Percentiles rank a stretch among this genome's conserved stretches.
These are phyloP conservation scores for Hericium coralloides DNA, from an alignment of 768 basidiomycete species.

Conservation along the genomic window DNA sequence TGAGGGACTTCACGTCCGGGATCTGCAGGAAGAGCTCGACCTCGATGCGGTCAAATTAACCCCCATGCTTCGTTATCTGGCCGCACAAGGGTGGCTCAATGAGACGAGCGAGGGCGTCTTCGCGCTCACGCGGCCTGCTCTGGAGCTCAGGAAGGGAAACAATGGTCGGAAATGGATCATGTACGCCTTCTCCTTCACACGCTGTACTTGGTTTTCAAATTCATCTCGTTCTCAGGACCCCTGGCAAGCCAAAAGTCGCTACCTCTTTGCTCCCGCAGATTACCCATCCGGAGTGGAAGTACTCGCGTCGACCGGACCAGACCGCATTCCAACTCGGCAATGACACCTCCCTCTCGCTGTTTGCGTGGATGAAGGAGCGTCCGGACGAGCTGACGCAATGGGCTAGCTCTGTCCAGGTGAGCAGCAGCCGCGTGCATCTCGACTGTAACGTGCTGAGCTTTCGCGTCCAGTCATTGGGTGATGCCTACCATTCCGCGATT, in stretches of 20 bases:
- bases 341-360: constrained; percentile 7
- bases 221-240: constrained; percentile 5
- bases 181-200: constrained; percentile 2
- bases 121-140: constrained; percentile 13
- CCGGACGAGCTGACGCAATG: constrained; percentile 3
- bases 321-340: constrained; percentile 9
- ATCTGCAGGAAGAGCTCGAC: constrained; percentile 9
- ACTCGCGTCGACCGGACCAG: constrained; percentile 5
- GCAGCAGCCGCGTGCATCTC: neutral
- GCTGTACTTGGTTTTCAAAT: neutral
- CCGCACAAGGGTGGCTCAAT: constrained; percentile 14
- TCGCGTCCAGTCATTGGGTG: neutral
- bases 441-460: no score
- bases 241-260: constrained; percentile 10
- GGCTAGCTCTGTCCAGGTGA: constrained; percentile 4
- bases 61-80: constrained; percentile 12
- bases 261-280: constrained; percentile 5
- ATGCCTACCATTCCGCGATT: constrained; percentile 2
- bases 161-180: constrained; percentile 10
- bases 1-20: constrained; percentile 8
- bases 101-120: constrained; percentile 14
- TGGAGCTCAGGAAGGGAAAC: constrained; percentile 9
- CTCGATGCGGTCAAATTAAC: constrained; percentile 12
- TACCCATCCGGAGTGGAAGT: constrained; percentile 15
- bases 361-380: constrained; percentile 8